A percentile compares a stretch with the other conserved stretches of the same genome.
phyloP scores from a whole-genome alignment of 2,329 filamentous ascomycete genomes.

The Cyphellophora attinorum region DNA sequence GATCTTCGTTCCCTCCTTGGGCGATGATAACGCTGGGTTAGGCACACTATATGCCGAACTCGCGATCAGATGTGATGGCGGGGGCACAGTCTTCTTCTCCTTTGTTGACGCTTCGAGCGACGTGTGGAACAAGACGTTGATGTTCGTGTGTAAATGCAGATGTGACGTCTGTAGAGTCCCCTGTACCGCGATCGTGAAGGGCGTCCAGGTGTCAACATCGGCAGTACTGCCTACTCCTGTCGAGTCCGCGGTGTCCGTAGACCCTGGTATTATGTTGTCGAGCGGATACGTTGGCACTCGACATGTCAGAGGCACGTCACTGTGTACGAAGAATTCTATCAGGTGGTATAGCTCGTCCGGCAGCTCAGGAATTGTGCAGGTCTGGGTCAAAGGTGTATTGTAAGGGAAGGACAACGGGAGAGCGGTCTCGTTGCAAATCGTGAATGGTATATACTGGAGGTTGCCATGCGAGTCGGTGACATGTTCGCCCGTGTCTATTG shows the following conservation, averaged over 20 bases:
- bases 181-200: conserved; percentile 77
- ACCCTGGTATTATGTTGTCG: too few species aligned
- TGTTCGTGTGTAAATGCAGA: conserved; percentile 77
- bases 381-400: conserved; percentile 58
- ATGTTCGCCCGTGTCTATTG: conserved; percentile 33
- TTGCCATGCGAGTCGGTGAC: conserved; percentile 72
- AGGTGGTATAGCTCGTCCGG: conserved; percentile 47
- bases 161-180: conserved; percentile 83
- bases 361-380: conserved; percentile 41
- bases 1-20: conserved; percentile 50
- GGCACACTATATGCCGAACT: conserved; percentile 74
- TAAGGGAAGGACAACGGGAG: conserved; percentile 73
- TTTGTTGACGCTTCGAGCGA: conserved; percentile 29
- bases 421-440: conserved; percentile 77
- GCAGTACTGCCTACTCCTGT: conserved; percentile 13
- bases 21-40: conserved; percentile 37
- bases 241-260: conserved; percentile 10
- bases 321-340: conserved; percentile 87
- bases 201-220: conserved; percentile 52
- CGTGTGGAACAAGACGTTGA: conserved; percentile 78
- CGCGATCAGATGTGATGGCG: conserved; percentile 72
- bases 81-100: conserved; percentile 17
- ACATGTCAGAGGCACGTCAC: conserved; percentile 85
- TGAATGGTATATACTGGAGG: conserved; percentile 87
- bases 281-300: conserved; percentile 73